phyloP scores from a whole-genome alignment of 208 protist species.

The Crithidia thermophila region DNA sequence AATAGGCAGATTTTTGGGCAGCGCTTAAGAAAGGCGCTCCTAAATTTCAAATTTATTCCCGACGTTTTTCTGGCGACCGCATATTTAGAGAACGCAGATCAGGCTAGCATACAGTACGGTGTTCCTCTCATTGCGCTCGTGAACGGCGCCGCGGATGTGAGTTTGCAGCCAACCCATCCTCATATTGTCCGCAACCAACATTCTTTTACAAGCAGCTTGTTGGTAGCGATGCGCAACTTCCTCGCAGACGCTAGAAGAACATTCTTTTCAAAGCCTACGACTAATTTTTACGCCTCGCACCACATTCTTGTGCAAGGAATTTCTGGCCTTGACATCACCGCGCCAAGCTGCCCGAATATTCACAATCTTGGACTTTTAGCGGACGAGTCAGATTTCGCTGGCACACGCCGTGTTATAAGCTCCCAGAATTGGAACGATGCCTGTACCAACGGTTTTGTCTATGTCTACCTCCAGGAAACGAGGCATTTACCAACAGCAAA shows the following conservation, averaged over 20 bases:
- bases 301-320: slow-evolving; percentile 48
- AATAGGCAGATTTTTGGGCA: too few species aligned
- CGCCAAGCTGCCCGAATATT: slow-evolving; percentile 41
- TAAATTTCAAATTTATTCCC: too few species aligned
- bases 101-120: too few species aligned
- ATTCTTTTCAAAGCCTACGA: not conserved
- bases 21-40: too few species aligned
- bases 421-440: not conserved
- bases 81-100: too few species aligned
- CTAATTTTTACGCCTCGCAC: slow-evolving; percentile 9
- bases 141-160: too few species aligned
- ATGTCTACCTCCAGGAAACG: not conserved
- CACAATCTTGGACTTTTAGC: slow-evolving; percentile 51
- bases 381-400: not conserved
- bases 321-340: slow-evolving; percentile 39
- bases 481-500: not conserved
- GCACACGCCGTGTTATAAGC: not conserved
- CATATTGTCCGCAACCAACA: too few species aligned
- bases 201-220: too few species aligned
- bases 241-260: not conserved
- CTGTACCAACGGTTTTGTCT: not conserved
- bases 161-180: too few species aligned
- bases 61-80: too few species aligned
- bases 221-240: not conserved
- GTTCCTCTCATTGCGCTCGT: too few species aligned